A percentile compares a stretch with the other conserved stretches of the same genome.
Conservation (phyloP, 2,329 filamentous ascomycete species). For the Cordyceps cicadae region DNA sequence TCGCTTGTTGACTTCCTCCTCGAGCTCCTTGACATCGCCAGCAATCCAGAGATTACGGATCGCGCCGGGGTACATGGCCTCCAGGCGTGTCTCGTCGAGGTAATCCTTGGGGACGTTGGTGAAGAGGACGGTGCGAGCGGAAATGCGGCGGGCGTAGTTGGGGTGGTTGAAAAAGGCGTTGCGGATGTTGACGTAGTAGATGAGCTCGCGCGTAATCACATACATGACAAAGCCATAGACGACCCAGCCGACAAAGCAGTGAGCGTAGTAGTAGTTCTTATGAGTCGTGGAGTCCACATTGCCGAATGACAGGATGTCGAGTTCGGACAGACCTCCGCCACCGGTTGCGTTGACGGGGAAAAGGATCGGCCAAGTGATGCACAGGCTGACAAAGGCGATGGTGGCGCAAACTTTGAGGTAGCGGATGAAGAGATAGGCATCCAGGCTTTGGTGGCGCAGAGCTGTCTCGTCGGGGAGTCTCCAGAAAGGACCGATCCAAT, state of each 20-base stretch:
- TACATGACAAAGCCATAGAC: slow-evolving; percentile 86
- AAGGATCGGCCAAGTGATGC: slow-evolving; percentile 78
- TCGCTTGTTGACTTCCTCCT: slow-evolving; percentile 68
- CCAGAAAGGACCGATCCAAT: slow-evolving; percentile 56
- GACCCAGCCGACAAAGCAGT: slow-evolving; percentile 70
- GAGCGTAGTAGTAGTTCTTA: slow-evolving; percentile 65
- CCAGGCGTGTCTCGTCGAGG: slow-evolving; percentile 64
- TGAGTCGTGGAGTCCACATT: slow-evolving; percentile 42
- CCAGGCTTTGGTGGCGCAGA: slow-evolving; percentile 78
- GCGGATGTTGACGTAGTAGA: slow-evolving; percentile 88
- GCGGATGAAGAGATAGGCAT: slow-evolving; percentile 58
- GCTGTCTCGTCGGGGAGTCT: slow-evolving; percentile 65
- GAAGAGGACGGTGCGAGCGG: slow-evolving; percentile 83
- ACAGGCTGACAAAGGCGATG: slow-evolving; percentile 42
- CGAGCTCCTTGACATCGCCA: slow-evolving; percentile 64
- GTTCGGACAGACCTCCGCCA: slow-evolving; percentile 53
- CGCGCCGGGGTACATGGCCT: slow-evolving; percentile 66
- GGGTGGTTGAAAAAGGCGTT: slow-evolving; percentile 88
- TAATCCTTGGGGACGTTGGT: slow-evolving; percentile 75
- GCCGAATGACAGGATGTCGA: slow-evolving; percentile 40
- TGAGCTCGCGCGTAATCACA: slow-evolving; percentile 78
- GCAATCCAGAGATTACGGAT: slow-evolving; percentile 81
- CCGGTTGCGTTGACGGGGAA: slow-evolving; percentile 80
- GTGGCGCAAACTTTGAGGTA: slow-evolving; percentile 11
- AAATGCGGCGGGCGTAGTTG: slow-evolving; percentile 74